A percentile compares a stretch with the other conserved stretches of the same genome.
Conservation (phyloP, 225 moss, liverwort and hornwort species). For the Marchantia paleacea region DNA sequence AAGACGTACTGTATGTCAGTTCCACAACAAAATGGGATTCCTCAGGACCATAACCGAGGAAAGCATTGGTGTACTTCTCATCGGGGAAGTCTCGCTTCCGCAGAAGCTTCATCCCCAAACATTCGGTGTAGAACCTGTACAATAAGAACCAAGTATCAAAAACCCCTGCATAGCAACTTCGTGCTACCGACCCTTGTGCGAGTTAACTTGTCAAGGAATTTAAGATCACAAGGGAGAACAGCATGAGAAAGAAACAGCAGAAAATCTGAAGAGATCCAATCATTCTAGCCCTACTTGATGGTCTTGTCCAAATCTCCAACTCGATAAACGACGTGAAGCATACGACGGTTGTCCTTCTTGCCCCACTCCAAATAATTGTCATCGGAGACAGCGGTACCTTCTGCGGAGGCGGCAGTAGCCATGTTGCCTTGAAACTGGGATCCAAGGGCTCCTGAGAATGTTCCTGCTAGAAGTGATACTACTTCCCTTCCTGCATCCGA, state of each 20-base stretch:
- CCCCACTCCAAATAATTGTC: constrained; percentile 59
- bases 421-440: constrained; percentile 40
- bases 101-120: constrained; percentile 93
- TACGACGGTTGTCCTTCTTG: constrained; percentile 81
- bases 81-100: constrained; percentile 89
- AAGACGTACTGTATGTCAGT: constrained; percentile 82
- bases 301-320: constrained; percentile 96
- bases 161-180: not conserved
- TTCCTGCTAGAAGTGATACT: constrained; percentile 24
- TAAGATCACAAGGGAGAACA: not conserved
- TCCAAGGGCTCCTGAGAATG: constrained; percentile 45
- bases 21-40: constrained; percentile 95
- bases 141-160: not conserved
- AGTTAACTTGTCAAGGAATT: not conserved
- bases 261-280: not conserved
- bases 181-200: no score
- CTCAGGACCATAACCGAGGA: constrained; percentile 93
- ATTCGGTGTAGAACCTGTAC: constrained; percentile 88
- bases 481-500: constrained; percentile 46
- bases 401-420: constrained; percentile 55
- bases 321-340: constrained; percentile 93
- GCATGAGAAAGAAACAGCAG: not conserved
- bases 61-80: constrained; percentile 92
- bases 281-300: constrained; percentile 58
- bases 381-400: constrained; percentile 36